These are phyloP conservation scores for Coix lacrymajobi DNA, from an alignment of 176 grass and related monocot genomes.

Conservation along the genomic window DNA sequence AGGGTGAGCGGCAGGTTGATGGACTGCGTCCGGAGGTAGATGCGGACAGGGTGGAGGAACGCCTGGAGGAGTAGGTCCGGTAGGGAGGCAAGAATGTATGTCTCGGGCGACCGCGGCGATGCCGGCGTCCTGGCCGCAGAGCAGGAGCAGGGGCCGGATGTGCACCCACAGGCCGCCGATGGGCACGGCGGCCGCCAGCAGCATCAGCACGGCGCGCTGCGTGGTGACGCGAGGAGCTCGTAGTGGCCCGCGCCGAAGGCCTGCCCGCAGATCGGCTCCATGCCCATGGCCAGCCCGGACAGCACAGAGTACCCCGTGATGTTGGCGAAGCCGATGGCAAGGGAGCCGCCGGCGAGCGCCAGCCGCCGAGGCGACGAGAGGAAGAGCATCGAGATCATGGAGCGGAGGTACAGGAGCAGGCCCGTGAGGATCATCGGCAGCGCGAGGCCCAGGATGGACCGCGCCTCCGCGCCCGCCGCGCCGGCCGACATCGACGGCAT, in stretches of 20 bases:
- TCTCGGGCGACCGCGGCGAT: conserved; percentile 61
- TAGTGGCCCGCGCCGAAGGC: conserved; percentile 52
- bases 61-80: conserved; percentile 78
- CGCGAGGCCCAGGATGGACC: conserved; percentile 53
- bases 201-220: conserved; percentile 66
- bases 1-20: conserved; percentile 72
- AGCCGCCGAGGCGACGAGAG: conserved; percentile 66
- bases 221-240: conserved; percentile 49
- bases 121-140: conserved; percentile 70
- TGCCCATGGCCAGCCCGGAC: conserved; percentile 82
- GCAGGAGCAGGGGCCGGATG: conserved; percentile 65
- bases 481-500: conserved; percentile 33
- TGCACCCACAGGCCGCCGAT: conserved; percentile 51
- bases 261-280: conserved; percentile 90
- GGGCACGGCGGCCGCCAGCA: conserved; percentile 48
- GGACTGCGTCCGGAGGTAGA: conserved; percentile 76
- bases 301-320: conserved; percentile 83
- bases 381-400: conserved; percentile 94
- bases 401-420: conserved; percentile 73
- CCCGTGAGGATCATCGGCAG: conserved; percentile 74
- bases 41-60: conserved; percentile 67
- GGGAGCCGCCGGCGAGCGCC: conserved; percentile 74
- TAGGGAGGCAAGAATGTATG: conserved; percentile 74
- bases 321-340: conserved; percentile 88
- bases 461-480: conserved; percentile 36